These are phyloP conservation scores for Schrenkiella parvula DNA, from an alignment of 345 rosid genomes.

Conservation along the genomic window DNA sequence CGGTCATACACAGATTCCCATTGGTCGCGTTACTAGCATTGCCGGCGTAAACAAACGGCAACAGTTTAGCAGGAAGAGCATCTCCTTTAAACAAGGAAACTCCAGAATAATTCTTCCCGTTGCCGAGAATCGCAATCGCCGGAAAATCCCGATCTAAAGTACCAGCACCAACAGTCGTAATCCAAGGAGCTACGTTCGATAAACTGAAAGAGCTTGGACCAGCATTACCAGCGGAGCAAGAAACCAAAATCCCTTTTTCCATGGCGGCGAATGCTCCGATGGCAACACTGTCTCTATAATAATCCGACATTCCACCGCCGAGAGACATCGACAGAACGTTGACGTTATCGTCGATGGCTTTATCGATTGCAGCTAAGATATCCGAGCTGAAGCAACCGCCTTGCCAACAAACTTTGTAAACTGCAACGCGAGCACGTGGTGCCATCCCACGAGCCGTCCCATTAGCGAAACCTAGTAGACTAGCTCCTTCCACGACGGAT, in stretches of 20 bases:
- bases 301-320: slow-evolving; percentile 45
- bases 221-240: slow-evolving; percentile 75
- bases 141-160: slow-evolving; percentile 87
- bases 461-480: slow-evolving; percentile 48
- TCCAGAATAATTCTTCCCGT: slow-evolving; percentile 48
- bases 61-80: slow-evolving; percentile 33
- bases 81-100: slow-evolving; percentile 55
- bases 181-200: slow-evolving; percentile 89
- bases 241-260: slow-evolving; percentile 60
- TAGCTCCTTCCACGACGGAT: slow-evolving; percentile 53
- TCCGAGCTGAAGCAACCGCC: slow-evolving; percentile 59
- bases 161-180: slow-evolving; percentile 83
- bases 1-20: slow-evolving; percentile 51
- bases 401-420: slow-evolving; percentile 54
- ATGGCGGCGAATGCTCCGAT: slow-evolving; percentile 69
- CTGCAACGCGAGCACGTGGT: slow-evolving; percentile 49
- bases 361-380: slow-evolving; percentile 53
- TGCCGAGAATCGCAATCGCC: slow-evolving; percentile 67
- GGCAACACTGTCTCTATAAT: slow-evolving; percentile 48
- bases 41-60: slow-evolving; percentile 68
- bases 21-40: slow-evolving; percentile 54
- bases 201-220: slow-evolving; percentile 51
- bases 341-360: slow-evolving; percentile 53
- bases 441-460: slow-evolving; percentile 80
- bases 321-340: slow-evolving; percentile 55